Percentiles rank a stretch among this genome's conserved stretches.
Evolutionary conservation across 2,329 filamentous ascomycete genomes (phyloP).

Genomic region (Knufia fluminis): DNA sequence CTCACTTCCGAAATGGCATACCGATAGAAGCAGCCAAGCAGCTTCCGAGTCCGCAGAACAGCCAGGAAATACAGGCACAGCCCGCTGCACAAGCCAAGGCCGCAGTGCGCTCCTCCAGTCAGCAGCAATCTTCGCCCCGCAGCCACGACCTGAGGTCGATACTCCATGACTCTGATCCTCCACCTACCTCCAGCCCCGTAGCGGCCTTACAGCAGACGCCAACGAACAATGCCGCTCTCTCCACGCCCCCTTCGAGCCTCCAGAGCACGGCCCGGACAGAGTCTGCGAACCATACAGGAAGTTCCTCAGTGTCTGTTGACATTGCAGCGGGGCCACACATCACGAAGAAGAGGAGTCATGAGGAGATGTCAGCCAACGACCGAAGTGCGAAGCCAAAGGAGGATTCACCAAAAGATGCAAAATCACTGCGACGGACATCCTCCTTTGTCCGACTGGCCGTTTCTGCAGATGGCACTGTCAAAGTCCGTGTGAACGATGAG

Average conservation of each 20-base stretch:
- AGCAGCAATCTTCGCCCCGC: background rate
- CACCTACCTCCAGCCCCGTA: background rate
- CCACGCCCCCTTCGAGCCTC: conserved; percentile 16
- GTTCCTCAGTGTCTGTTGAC: conserved; percentile 7
- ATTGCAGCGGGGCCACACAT: conserved; percentile 11
- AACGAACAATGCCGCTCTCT: conserved; percentile 3
- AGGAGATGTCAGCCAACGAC: conserved; percentile 16
- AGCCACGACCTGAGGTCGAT: background rate
- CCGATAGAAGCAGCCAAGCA: conserved; percentile 4
- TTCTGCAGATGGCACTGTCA: conserved; percentile 83
- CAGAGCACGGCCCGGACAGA: conserved; percentile 2
- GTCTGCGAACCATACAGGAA: background rate
- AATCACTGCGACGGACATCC: conserved; percentile 28
- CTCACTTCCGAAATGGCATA: conserved; percentile 21
- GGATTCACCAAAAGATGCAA: conserved; percentile 27
- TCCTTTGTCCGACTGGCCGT: conserved; percentile 63
- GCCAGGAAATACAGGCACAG: conserved; percentile 4
- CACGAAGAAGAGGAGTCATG: conserved; percentile 13
- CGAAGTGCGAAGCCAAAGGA: conserved; percentile 30
- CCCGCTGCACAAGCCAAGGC: background rate
- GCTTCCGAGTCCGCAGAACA: conserved; percentile 3
- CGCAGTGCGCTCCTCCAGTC: background rate
- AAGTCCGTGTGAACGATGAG: conserved; percentile 62
- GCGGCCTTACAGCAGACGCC: background rate
- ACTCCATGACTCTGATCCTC: conserved; percentile 1